Evolutionary conservation across 331 rosid genomes (phyloP), one percentile per base, ranked within the genome.

Genomic region (Rosa hybrid): DNA sequence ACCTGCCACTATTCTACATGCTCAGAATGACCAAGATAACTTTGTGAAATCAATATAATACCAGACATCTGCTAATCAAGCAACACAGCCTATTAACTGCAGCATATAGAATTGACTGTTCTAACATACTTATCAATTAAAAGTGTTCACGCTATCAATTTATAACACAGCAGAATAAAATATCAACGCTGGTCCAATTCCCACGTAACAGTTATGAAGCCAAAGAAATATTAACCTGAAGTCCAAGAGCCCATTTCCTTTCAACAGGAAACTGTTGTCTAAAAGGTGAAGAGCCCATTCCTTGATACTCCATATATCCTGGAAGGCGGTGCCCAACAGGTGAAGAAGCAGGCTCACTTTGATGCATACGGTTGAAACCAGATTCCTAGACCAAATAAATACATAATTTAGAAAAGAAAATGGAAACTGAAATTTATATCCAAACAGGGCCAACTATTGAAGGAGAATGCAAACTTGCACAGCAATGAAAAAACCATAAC

Each of bases 161-260:
- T 11, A 13, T 30, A 57, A 6, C 44, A 75, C 49, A 25, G 27
- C 50, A 38, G 16, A 74, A 53, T 1, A 72, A 12, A 54, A 11
- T 39, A 38, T 11, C 12, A 4, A 3, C n/a, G 10, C 67, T 46
- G 25, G 34, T 42, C 12, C 34, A 57, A 27, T 53, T 68, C 48
- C 49, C 7, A 5, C 30, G 34, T 53, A 63, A 80, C 56, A 84
- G 20, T 48, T 42, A 77, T 27, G 20, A 16, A 79, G 56, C 74
- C 77, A 77, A 30, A 78, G 78, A 84, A 78, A 20, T 18, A 74
- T 49, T 68, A 86, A 95, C 99, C 98, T 90, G 97, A 86, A 95
- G 97, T 70, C 99, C 97, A 78, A 95, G 99, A 82, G 96, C 94
- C 98, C 99, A 91, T 82, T 91, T 95, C 76, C 94, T 86, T 85